phyloP scores from a whole-genome alignment of 208 protist genomes.

The Entamoeba invadens region DNA sequence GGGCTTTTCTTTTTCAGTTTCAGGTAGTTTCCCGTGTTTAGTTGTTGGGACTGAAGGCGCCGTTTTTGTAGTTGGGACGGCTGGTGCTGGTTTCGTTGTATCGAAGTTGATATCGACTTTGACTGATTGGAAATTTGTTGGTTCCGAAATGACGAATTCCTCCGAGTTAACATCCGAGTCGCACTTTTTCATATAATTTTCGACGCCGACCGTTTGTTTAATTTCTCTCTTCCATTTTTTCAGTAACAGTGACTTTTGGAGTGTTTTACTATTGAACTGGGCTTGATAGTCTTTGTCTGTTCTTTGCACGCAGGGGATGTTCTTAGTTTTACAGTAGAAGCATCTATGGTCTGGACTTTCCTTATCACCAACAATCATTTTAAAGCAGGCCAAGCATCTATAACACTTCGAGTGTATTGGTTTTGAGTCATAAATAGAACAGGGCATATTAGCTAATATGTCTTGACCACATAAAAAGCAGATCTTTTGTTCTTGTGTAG shows the following conservation, averaged over 20 bases:
- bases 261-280: not conserved
- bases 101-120: not conserved
- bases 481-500: not conserved
- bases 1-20: not conserved
- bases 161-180: not conserved
- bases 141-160: not conserved
- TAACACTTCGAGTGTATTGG: not conserved
- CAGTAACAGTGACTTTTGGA: not conserved
- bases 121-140: not conserved
- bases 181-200: not conserved
- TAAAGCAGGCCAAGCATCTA: not conserved
- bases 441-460: not conserved
- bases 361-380: not conserved
- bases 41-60: not conserved
- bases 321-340: not conserved
- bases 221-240: not conserved
- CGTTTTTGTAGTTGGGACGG: not conserved
- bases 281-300: not conserved
- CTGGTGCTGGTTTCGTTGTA: not conserved
- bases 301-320: not conserved
- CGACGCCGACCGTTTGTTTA: not conserved
- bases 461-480: not conserved
- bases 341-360: not conserved
- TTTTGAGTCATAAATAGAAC: not conserved
- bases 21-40: not conserved